Evolutionary conservation across 2,329 filamentous ascomycete genomes (phyloP).

Genomic region (Geosmithia putterillii): DNA sequence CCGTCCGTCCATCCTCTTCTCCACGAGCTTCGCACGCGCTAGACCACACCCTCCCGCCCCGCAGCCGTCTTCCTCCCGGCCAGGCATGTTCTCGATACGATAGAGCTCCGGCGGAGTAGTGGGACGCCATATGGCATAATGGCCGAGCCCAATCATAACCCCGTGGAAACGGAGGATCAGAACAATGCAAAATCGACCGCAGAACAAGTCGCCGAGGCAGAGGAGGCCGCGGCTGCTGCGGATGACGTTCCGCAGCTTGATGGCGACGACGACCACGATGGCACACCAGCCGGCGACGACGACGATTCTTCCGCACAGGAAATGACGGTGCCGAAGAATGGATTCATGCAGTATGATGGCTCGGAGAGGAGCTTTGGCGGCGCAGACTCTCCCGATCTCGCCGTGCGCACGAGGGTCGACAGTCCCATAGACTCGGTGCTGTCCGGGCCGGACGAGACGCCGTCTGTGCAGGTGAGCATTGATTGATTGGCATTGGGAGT

Average conservation of each 20-base stretch:
- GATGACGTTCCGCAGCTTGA: constrained; percentile 5
- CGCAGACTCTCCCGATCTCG: constrained; percentile 29
- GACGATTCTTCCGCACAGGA: not conserved
- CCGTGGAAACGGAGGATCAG: constrained; percentile 14
- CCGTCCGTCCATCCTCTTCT: not conserved
- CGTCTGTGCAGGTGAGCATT: constrained; percentile 60
- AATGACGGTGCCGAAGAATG: not conserved
- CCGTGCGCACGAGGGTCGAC: constrained; percentile 41
- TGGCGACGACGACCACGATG: not conserved
- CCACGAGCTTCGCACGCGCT: not conserved
- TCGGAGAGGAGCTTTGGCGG: constrained; percentile 43
- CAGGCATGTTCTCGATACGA: constrained; percentile 5
- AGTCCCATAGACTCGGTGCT: constrained; percentile 58
- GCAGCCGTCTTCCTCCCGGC: not conserved
- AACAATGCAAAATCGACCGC: no score
- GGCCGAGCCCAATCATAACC: constrained; percentile 34
- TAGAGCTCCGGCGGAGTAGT: constrained; percentile 16
- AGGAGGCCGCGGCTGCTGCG: not conserved
- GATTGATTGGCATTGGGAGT: not conserved
- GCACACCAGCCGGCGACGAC: not conserved
- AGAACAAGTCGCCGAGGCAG: constrained; percentile 6
- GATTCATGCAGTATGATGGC: constrained; percentile 19
- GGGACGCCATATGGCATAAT: constrained; percentile 27
- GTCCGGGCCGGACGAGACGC: constrained; percentile 73
- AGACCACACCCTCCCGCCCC: not conserved